Conservation (phyloP, 257 asterid species). For the Sherardia arvensis region DNA sequence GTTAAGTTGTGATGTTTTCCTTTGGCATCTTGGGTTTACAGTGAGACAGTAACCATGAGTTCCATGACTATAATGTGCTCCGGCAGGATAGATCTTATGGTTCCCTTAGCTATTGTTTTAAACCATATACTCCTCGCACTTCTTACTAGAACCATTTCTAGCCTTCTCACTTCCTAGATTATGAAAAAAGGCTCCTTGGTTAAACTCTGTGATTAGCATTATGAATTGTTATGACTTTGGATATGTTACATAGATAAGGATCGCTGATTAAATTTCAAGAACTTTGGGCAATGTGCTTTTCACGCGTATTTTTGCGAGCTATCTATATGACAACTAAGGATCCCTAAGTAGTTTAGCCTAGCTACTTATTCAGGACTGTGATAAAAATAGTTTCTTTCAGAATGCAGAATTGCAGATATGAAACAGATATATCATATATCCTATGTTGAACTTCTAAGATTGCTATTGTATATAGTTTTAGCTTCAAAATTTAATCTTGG, state of each 20-base stretch:
- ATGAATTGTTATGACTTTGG: neutral
- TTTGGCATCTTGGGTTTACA: neutral
- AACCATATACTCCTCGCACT: too few species aligned
- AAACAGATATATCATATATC: too few species aligned
- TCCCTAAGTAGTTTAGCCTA: neutral
- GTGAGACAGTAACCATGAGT: neutral
- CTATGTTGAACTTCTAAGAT: slow-evolving; percentile 64
- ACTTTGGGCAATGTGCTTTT: neutral
- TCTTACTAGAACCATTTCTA: neutral
- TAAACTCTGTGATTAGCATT: neutral
- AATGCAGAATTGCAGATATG: too few species aligned
- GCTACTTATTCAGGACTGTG: neutral
- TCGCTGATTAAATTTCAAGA: neutral
- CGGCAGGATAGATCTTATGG: neutral
- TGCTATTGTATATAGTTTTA: slow-evolving; percentile 48
- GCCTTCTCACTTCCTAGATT: neutral
- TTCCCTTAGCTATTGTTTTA: neutral
- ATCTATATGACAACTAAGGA: neutral
- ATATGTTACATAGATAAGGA: neutral
- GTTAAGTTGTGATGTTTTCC: neutral
- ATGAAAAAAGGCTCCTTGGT: neutral
- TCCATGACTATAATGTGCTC: neutral
- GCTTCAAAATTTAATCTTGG: neutral
- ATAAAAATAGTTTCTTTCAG: neutral
- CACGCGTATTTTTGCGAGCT: neutral